Conservation (phyloP, 2,329 filamentous ascomycete genomes). For the Alternaria consortialis region DNA sequence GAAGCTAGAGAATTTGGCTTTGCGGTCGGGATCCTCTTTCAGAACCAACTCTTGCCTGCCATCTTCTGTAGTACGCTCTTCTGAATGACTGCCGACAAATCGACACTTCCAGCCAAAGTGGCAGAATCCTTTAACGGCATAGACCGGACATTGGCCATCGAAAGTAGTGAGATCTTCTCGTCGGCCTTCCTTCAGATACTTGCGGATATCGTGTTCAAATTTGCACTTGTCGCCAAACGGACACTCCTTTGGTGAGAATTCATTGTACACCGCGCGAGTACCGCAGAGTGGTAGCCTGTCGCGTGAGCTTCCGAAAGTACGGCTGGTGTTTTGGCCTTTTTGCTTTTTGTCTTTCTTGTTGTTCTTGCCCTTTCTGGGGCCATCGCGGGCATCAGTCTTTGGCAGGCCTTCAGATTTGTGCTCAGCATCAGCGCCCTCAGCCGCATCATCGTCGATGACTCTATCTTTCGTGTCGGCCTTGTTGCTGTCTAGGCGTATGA, state of each 20-base stretch:
- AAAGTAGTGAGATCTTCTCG: slow-evolving; percentile 81
- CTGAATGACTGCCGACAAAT: slow-evolving; percentile 86
- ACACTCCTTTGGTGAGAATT: slow-evolving; percentile 83
- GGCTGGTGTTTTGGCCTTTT: slow-evolving; percentile 82
- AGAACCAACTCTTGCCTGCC: slow-evolving; percentile 84
- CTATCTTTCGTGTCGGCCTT: slow-evolving; percentile 34
- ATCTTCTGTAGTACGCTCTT: slow-evolving; percentile 79
- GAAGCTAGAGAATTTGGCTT: slow-evolving; percentile 56
- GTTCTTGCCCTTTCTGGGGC: slow-evolving; percentile 55
- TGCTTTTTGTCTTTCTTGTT: slow-evolving; percentile 70
- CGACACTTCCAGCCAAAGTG: slow-evolving; percentile 92
- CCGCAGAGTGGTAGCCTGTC: slow-evolving; percentile 82
- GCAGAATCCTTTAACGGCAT: slow-evolving; percentile 77
- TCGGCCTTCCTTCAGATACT: slow-evolving; percentile 84
- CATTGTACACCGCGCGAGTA: slow-evolving; percentile 73
- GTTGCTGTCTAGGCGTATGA: slow-evolving; percentile 42
- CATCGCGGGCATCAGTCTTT: slow-evolving; percentile 50
- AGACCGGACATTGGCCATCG: slow-evolving; percentile 82
- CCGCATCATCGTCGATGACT: slow-evolving; percentile 64
- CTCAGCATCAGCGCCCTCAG: slow-evolving; percentile 62
- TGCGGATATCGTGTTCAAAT: slow-evolving; percentile 82
- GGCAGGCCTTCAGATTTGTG: slow-evolving; percentile 41
- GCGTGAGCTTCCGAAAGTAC: slow-evolving; percentile 80
- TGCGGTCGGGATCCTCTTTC: slow-evolving; percentile 63
- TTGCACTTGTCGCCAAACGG: slow-evolving; percentile 82